These are phyloP conservation scores for Pseudovirgaria hyperparasitica DNA, from an alignment of 2,329 filamentous ascomycete species.

Conservation along the genomic window DNA sequence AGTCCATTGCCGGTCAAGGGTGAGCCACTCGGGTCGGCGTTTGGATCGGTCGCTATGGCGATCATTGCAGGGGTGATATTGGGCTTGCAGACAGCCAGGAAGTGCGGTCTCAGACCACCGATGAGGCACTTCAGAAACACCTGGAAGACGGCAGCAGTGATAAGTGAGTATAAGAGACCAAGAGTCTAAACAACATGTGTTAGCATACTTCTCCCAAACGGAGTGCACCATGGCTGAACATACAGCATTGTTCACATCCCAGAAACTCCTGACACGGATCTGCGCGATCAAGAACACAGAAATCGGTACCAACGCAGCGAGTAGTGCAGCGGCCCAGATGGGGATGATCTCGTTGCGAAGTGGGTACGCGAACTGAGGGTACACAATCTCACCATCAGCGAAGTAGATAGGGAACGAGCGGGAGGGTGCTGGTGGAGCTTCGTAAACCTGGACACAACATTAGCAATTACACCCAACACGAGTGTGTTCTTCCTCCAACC, in stretches of 20 bases:
- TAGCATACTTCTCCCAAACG: not conserved
- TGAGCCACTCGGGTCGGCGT: too few species aligned
- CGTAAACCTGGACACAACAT: slow-evolving; percentile 39
- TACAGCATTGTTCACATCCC: slow-evolving; percentile 50
- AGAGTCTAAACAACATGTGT: slow-evolving; percentile 27
- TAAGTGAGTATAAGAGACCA: slow-evolving; percentile 57
- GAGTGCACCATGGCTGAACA: too few species aligned
- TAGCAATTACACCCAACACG: not conserved
- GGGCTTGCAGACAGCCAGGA: slow-evolving; percentile 57
- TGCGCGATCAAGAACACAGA: slow-evolving; percentile 52
- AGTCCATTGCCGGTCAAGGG: slow-evolving; percentile 38
- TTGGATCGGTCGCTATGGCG: slow-evolving; percentile 33
- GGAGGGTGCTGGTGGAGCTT: slow-evolving; percentile 50
- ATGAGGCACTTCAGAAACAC: slow-evolving; percentile 67
- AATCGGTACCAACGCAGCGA: slow-evolving; percentile 54
- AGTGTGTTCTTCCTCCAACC: too few species aligned
- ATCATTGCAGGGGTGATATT: too few species aligned
- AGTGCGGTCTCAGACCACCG: slow-evolving; percentile 51
- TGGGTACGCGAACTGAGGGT: slow-evolving; percentile 59
- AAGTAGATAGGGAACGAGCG: slow-evolving; percentile 60
- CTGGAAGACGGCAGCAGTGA: slow-evolving; percentile 61
- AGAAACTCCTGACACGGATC: slow-evolving; percentile 44
- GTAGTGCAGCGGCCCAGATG: slow-evolving; percentile 56
- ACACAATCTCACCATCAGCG: slow-evolving; percentile 53
- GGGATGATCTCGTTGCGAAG: slow-evolving; percentile 58